Evolutionary conservation across 129 eudicot species (phyloP).

Genomic region (Scalesia atractyloides): DNA sequence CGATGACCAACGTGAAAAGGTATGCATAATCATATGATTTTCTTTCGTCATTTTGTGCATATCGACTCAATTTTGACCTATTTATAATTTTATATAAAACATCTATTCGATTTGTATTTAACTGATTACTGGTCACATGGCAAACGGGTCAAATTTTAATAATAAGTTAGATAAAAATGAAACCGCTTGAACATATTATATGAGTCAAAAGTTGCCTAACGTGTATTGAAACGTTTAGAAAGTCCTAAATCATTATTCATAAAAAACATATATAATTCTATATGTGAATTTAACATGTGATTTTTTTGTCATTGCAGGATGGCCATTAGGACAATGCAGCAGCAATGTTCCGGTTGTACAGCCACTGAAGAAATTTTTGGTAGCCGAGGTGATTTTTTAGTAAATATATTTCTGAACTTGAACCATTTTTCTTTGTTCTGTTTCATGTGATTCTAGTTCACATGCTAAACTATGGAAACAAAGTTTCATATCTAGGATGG

Average conservation of each 20-base stretch:
- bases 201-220: background rate
- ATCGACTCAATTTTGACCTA: background rate
- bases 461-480: background rate
- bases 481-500: slow-evolving; percentile 14
- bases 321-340: slow-evolving; percentile 40
- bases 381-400: slow-evolving; percentile 33
- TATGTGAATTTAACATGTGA: background rate
- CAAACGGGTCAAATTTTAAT: background rate
- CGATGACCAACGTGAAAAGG: slow-evolving; percentile 43
- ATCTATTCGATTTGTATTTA: background rate
- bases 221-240: background rate
- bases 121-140: background rate
- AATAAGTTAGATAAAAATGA: background rate
- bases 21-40: slow-evolving; percentile 19
- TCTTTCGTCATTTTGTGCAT: background rate
- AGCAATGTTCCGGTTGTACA: slow-evolving; percentile 48
- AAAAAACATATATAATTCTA: background rate
- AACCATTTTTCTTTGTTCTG: slow-evolving; percentile 20
- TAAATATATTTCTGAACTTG: slow-evolving; percentile 12
- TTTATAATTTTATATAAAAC: background rate
- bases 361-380: slow-evolving; percentile 35
- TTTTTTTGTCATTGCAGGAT: slow-evolving; percentile 39
- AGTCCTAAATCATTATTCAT: background rate
- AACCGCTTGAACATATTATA: background rate
- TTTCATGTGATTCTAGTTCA: slow-evolving; percentile 20